Percentiles rank a stretch among this genome's conserved stretches.
Conservation (phyloP, 192 early-diverging fungal genomes). For the Pilaira anomala region DNA sequence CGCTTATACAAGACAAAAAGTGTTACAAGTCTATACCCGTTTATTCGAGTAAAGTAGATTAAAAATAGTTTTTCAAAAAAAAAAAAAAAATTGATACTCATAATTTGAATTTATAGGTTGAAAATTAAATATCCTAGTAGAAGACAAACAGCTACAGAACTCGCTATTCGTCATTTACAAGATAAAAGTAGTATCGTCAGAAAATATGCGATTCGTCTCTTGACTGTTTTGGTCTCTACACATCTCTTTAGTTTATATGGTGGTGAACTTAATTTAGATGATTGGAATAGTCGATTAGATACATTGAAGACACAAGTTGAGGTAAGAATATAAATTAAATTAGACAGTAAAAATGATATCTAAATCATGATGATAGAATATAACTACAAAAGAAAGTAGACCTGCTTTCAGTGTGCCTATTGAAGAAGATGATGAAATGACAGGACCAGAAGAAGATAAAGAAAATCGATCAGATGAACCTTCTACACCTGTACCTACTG, state of each 20-base stretch:
- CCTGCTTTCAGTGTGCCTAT: no score
- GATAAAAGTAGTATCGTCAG: conserved; percentile 91
- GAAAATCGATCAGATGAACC: background rate
- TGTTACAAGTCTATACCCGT: conserved; percentile 79
- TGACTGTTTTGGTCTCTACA: conserved; percentile 77
- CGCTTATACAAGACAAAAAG: conserved; percentile 81
- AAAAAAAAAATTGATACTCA: background rate
- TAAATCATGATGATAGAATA: background rate
- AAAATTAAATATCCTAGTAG: conserved; percentile 71
- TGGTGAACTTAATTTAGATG: conserved; percentile 66
- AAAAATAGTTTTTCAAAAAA: background rate
- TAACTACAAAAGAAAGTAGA: background rate
- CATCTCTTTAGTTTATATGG: conserved; percentile 91
- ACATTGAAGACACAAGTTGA: conserved; percentile 69
- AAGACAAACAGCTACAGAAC: conserved; percentile 61
- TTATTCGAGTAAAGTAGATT: conserved; percentile 72
- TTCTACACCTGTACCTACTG: background rate
- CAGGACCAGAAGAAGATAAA: background rate
- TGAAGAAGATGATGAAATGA: conserved; percentile 28
- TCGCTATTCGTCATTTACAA: conserved; percentile 76
- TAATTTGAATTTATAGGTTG: conserved; percentile 26
- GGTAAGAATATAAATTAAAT: conserved; percentile 36
- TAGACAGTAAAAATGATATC: background rate
- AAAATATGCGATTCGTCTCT: conserved; percentile 83
- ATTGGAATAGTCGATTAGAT: conserved; percentile 64